Evolutionary conservation across 2,329 filamentous ascomycete species (phyloP), one percentile per base, ranked within the genome.

Genomic region (Colletotrichum trifolii): DNA sequence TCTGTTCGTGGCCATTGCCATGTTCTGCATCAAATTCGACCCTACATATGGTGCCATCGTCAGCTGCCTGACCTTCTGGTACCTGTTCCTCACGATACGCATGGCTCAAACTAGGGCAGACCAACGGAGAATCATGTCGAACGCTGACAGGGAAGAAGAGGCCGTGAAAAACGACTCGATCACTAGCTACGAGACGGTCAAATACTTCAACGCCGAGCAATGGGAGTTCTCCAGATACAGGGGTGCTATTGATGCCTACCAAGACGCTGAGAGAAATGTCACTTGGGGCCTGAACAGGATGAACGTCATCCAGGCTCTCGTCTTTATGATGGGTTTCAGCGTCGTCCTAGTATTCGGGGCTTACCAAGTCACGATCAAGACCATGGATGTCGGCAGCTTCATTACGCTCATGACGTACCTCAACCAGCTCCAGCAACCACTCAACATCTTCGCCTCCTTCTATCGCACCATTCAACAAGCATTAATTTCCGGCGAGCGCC

Each of bases 111-210:
- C 94, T 82, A 87, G 96, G 71, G 93, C 94, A 7, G 93, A 97
- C 72, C 93, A 97, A 72, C 89, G 96, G 71, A 88, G 96, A 66
- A 88, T 95, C 73, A 97, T 97, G 91, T 95, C 95, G 54, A 98
- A 97, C 75, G 93, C 94, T 12, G 94, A 96, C 70, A 87, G 96
- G 68, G 94, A 97, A 78, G 94, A 97, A 78, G 95, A 97, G 77
- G 96, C 96, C 7, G 94, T 98, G 71, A 98, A 98, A 79, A 98
- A 97, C 75, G 96, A 99, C 77, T 98, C 96, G 0, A 96, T 99
- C 82, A 94, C 96, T 67, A 97, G 94, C n/a, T 99, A 98, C 76
- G 96, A 99, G 80, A 95, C 92, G 2, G 92, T 95, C 74, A 96
- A 95, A 75, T 95, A 95, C 73, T 96, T 96, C 83, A 95, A 95